Percentiles rank a stretch among this genome's conserved stretches.
Evolutionary conservation across 169 alveolate genomes (phyloP).

Genomic region (Cryptosporidium xiaoi): DNA sequence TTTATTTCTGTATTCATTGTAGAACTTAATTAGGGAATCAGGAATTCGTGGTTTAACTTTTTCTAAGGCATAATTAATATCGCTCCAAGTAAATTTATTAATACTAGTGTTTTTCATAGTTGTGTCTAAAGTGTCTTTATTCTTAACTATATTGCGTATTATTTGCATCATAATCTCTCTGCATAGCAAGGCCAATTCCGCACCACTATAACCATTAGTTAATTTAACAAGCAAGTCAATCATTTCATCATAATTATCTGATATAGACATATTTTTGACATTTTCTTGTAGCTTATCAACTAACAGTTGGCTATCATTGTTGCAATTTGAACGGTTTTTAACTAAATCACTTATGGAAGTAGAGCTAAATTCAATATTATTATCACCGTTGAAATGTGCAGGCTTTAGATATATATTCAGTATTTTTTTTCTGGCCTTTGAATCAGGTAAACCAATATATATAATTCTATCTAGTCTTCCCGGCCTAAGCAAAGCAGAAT

Average conservation of each 20-base stretch:
- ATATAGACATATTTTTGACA: constrained; percentile 86
- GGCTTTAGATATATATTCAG: constrained; percentile 76
- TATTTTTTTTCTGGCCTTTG: constrained; percentile 91
- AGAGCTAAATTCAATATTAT: constrained; percentile 26
- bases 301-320: constrained; percentile 78
- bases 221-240: constrained; percentile 89
- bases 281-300: constrained; percentile 85
- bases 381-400: not conserved
- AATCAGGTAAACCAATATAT: constrained; percentile 97
- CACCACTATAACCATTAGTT: constrained; percentile 97
- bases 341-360: not conserved
- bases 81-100: constrained; percentile 47
- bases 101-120: constrained; percentile 23
- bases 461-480: constrained; percentile 99
- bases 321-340: not conserved
- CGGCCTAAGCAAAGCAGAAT: constrained; percentile 97
- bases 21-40: constrained; percentile 75
- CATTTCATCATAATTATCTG: constrained; percentile 85
- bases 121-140: constrained; percentile 2
- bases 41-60: constrained; percentile 80
- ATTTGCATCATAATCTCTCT: constrained; percentile 90
- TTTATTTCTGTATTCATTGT: constrained; percentile 74
- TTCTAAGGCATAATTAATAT: constrained; percentile 74
- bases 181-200: constrained; percentile 91
- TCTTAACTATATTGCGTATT: constrained; percentile 65